phyloP scores from a whole-genome alignment of 768 basidiomycete species.

The Pseudohyphozyma bogoriensis region DNA sequence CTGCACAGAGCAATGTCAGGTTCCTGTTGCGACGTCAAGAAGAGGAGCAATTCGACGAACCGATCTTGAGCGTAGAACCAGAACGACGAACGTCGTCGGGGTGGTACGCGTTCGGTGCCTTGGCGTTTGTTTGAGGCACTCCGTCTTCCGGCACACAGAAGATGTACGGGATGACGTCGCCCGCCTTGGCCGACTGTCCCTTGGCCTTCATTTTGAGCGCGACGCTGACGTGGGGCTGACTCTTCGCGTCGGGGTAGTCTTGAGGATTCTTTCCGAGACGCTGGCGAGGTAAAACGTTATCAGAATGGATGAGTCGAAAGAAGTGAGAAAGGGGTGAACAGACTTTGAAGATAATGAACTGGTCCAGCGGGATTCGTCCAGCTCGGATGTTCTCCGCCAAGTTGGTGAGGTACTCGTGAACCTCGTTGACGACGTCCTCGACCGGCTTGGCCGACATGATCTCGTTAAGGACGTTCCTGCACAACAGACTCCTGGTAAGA shows the following conservation, averaged over 20 bases:
- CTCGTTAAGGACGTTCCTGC: slow-evolving; percentile 76
- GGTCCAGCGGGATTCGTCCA: slow-evolving; percentile 72
- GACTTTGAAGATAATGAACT: slow-evolving; percentile 91
- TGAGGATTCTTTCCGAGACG: slow-evolving; percentile 92
- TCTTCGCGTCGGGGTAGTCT: slow-evolving; percentile 91
- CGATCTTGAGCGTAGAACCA: slow-evolving; percentile 58
- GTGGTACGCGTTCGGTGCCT: slow-evolving; percentile 84
- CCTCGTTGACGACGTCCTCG: slow-evolving; percentile 75
- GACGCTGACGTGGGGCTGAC: slow-evolving; percentile 93
- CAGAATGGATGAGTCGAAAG: neutral
- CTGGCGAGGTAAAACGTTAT: slow-evolving; percentile 40
- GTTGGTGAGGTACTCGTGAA: slow-evolving; percentile 78
- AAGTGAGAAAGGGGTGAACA: slow-evolving; percentile 21
- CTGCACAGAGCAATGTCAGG: slow-evolving; percentile 40
- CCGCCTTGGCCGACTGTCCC: slow-evolving; percentile 65
- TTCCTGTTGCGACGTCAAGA: neutral
- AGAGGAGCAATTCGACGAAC: slow-evolving; percentile 48
- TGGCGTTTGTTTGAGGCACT: slow-evolving; percentile 57
- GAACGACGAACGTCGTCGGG: slow-evolving; percentile 79
- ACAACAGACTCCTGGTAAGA: neutral
- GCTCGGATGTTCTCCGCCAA: slow-evolving; percentile 68
- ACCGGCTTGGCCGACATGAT: slow-evolving; percentile 79
- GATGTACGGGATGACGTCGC: slow-evolving; percentile 92
- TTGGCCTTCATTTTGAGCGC: slow-evolving; percentile 78
- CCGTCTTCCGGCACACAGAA: slow-evolving; percentile 69